Evolutionary conservation across 352 stramenopile species (phyloP).

Genomic region (Phytophthora pini): DNA sequence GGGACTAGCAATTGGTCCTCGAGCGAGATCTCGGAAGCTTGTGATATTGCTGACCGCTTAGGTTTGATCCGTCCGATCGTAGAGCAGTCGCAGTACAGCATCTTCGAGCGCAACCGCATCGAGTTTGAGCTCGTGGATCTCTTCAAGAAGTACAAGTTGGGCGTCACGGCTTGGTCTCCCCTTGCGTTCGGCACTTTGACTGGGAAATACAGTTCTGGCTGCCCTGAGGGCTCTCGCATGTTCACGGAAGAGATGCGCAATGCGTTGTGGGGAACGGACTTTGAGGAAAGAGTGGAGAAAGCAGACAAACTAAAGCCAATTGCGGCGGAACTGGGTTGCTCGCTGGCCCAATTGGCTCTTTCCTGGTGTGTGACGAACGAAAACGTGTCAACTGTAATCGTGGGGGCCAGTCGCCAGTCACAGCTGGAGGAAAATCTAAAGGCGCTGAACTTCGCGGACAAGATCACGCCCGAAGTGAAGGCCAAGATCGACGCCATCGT

Average conservation of each 20-base stretch:
- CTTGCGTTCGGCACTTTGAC: constrained; percentile 57
- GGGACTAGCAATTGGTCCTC: constrained; percentile 42
- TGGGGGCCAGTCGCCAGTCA: not conserved
- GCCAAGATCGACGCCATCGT: constrained; percentile 12
- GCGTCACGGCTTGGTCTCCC: constrained; percentile 51
- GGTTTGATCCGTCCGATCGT: constrained; percentile 42
- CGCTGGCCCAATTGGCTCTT: not conserved
- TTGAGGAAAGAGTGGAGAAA: not conserved
- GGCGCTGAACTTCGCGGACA: constrained; percentile 6
- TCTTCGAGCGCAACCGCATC: constrained; percentile 52
- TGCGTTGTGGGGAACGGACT: not conserved
- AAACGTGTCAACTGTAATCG: not conserved
- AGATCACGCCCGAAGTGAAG: constrained; percentile 20
- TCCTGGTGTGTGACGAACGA: not conserved
- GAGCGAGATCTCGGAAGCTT: constrained; percentile 54
- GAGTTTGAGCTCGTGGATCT: constrained; percentile 49
- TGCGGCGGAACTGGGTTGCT: not conserved
- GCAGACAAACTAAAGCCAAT: not conserved
- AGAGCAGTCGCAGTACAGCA: constrained; percentile 65
- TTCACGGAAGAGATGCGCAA: not conserved
- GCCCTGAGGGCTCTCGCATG: not conserved
- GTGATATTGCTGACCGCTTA: constrained; percentile 44
- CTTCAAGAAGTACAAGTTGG: not conserved
- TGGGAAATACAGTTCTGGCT: constrained; percentile 55
- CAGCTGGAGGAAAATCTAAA: constrained; percentile 18